phyloP scores from a whole-genome alignment of 2,329 filamentous ascomycete genomes.

The Penicillium sp. region DNA sequence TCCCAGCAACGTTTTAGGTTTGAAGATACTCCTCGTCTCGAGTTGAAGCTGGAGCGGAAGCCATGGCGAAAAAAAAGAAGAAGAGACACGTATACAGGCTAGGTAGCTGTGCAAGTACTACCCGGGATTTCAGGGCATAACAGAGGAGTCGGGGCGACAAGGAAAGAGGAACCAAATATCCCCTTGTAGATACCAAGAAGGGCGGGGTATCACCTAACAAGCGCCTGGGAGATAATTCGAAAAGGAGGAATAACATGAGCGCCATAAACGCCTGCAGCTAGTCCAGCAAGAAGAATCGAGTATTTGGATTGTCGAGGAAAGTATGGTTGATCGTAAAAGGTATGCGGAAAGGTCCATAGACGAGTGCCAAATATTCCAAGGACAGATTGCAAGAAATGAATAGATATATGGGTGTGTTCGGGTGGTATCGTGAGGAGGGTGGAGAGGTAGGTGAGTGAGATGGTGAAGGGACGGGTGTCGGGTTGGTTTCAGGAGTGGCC shows the following conservation, averaged over 20 bases:
- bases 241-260: slow-evolving; percentile 14
- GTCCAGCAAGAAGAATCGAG: slow-evolving; percentile 18
- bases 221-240: slow-evolving; percentile 23
- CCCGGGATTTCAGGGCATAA: background rate
- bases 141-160: slow-evolving; percentile 1
- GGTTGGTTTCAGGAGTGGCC: background rate
- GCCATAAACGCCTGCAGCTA: slow-evolving; percentile 28
- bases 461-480: background rate
- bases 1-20: background rate
- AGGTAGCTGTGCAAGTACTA: background rate
- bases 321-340: slow-evolving; percentile 19
- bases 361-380: background rate
- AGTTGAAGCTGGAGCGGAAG: background rate
- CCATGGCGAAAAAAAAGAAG: background rate
- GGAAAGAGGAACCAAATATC: slow-evolving; percentile 14
- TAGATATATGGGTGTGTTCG: background rate
- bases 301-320: slow-evolving; percentile 4
- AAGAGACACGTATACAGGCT: background rate
- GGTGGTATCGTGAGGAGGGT: background rate
- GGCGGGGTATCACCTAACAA: slow-evolving; percentile 16
- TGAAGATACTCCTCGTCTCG: background rate
- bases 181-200: slow-evolving; percentile 16
- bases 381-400: background rate
- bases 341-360: background rate
- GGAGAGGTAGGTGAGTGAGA: background rate